Conservation (phyloP, 495 filamentous ascomycete genomes). For the Aspergillus ellipticus region DNA sequence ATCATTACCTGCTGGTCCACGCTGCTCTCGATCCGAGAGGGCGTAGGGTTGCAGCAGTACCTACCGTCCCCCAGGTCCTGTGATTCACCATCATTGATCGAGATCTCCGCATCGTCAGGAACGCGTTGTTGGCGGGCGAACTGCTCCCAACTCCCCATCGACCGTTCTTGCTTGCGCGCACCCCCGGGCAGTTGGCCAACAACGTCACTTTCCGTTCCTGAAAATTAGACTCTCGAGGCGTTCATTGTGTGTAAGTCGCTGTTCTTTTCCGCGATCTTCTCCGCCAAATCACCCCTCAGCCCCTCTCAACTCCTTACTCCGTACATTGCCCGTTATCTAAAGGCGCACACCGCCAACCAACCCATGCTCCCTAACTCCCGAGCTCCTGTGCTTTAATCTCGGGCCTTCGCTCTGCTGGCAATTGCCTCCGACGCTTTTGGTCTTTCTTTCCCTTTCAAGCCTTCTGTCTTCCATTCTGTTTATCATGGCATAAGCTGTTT, state of each 20-base stretch:
- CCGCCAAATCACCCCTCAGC: slow-evolving; percentile 40
- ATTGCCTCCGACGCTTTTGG: slow-evolving; percentile 9
- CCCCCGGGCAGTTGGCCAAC: slow-evolving; percentile 1
- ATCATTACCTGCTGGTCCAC: slow-evolving; percentile 11
- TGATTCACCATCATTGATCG: slow-evolving; percentile 18
- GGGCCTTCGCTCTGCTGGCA: slow-evolving; percentile 10
- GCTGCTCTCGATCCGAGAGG: slow-evolving; percentile 15
- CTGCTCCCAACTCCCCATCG: slow-evolving; percentile 23
- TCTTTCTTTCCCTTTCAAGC: neutral
- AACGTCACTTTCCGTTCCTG: slow-evolving; percentile 19
- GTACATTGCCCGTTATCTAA: slow-evolving; percentile 31
- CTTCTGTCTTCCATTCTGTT: neutral
- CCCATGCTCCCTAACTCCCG: slow-evolving; percentile 13
- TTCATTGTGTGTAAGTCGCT: slow-evolving; percentile 41
- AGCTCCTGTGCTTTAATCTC: slow-evolving; percentile 16
- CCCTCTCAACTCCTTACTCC: slow-evolving; percentile 43
- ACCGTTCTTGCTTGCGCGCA: slow-evolving; percentile 16
- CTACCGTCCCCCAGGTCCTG: slow-evolving; percentile 11
- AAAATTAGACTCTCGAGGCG: slow-evolving; percentile 35
- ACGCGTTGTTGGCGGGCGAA: slow-evolving; percentile 11
- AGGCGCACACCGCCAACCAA: slow-evolving; percentile 36
- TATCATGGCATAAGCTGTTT: slow-evolving; percentile 16
- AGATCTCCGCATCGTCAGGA: slow-evolving; percentile 29
- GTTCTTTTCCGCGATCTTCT: slow-evolving; percentile 30
- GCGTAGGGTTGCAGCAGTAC: slow-evolving; percentile 13